Evolutionary conservation across 495 filamentous ascomycete genomes (phyloP).

Genomic region (Aspergillus biplanus): DNA sequence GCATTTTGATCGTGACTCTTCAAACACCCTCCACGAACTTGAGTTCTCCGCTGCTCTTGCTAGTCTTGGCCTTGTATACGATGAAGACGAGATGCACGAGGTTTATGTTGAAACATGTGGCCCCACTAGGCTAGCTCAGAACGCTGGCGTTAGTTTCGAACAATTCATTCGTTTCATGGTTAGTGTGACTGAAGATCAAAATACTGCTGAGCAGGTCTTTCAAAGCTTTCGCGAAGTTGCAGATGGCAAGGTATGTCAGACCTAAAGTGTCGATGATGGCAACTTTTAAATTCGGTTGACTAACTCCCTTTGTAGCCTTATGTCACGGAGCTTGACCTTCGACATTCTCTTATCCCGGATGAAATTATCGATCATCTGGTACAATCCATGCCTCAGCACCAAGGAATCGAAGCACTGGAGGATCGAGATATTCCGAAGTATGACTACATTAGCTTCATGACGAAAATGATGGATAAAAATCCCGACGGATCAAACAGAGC

Average conservation of each 20-base stretch:
- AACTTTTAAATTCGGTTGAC: conserved; percentile 3
- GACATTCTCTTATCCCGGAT: conserved; percentile 92
- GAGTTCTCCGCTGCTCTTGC: conserved; percentile 95
- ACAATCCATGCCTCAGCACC: conserved; percentile 79
- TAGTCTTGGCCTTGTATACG: conserved; percentile 89
- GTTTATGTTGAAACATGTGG: conserved; percentile 82
- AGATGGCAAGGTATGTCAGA: conserved; percentile 77
- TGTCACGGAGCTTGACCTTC: conserved; percentile 94
- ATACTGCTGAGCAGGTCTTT: conserved; percentile 96
- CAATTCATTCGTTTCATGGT: conserved; percentile 99
- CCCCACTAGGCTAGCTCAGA: conserved; percentile 38
- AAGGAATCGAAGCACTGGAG: conserved; percentile 76
- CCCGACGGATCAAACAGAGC: conserved; percentile 21
- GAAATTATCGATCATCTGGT: conserved; percentile 92
- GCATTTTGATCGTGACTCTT: conserved; percentile 93
- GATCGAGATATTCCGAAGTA: conserved; percentile 79
- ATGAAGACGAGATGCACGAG: conserved; percentile 94
- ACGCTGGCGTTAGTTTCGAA: conserved; percentile 83
- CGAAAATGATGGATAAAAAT: conserved; percentile 61
- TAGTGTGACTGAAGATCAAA: conserved; percentile 96
- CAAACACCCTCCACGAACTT: conserved; percentile 87
- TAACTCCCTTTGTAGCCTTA: conserved; percentile 64
- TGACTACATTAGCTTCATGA: conserved; percentile 94
- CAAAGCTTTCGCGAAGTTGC: conserved; percentile 96
- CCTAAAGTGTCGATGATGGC: neutral